Percentiles rank a stretch among this genome's conserved stretches.
Evolutionary conservation across 371 early-diverging fungal genomes (phyloP).

Genomic region (Haplosporangium sp.): DNA sequence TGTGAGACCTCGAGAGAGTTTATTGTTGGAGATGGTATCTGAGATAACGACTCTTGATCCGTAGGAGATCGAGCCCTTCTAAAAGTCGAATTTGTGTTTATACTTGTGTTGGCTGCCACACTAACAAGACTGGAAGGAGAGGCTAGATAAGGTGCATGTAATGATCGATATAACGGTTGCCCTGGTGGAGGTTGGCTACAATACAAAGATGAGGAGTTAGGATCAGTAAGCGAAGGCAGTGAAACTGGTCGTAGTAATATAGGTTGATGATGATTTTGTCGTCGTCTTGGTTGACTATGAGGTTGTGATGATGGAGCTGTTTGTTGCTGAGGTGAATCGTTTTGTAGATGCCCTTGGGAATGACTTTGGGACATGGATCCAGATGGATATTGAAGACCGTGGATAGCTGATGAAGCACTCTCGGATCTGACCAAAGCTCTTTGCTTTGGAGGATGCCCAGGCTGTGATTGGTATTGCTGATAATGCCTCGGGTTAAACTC

Average conservation of each 20-base stretch:
- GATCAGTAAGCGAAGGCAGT: conserved; percentile 10
- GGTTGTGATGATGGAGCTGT: neutral
- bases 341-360: neutral
- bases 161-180: conserved; percentile 39
- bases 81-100: conserved; percentile 11
- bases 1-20: conserved; percentile 9
- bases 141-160: conserved; percentile 22
- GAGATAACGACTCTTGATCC: neutral
- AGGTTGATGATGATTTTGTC: conserved; percentile 34
- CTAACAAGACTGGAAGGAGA: conserved; percentile 22
- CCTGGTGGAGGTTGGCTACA: conserved; percentile 32
- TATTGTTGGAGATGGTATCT: neutral
- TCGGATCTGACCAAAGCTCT: conserved; percentile 35
- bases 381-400: neutral
- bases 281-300: conserved; percentile 2
- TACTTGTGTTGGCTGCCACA: conserved; percentile 7
- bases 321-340: neutral
- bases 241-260: conserved; percentile 35
- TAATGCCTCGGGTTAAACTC: conserved; percentile 8
- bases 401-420: conserved; percentile 19
- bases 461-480: conserved; percentile 11
- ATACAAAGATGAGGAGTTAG: conserved; percentile 8
- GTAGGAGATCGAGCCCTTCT: neutral
- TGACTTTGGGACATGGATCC: conserved; percentile 1
- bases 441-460: conserved; percentile 34